phyloP scores from a whole-genome alignment of 2,329 filamentous ascomycete species.

The Hymenotorrendiella dingleyae region DNA sequence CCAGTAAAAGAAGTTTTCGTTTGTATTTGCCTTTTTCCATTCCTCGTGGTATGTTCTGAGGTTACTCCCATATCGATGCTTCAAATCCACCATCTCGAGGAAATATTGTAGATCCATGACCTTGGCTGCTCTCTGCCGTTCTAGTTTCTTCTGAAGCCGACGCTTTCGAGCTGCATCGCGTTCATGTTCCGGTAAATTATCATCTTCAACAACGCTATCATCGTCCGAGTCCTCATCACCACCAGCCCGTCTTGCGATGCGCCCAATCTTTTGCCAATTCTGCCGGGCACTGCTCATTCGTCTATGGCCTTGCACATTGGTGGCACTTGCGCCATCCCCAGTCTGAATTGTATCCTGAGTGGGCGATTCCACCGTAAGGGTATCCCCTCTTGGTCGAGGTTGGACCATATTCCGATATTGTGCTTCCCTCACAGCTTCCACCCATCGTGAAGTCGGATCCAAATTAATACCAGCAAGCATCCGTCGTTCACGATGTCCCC shows the following conservation, averaged over 20 bases:
- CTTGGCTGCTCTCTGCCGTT: conserved; percentile 61
- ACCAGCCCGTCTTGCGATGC: conserved; percentile 66
- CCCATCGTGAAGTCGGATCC: conserved; percentile 27
- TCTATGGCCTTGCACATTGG: conserved; percentile 1
- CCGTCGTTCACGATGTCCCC: conserved; percentile 68
- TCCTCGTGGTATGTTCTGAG: conserved; percentile 74
- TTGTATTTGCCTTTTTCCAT: conserved; percentile 72
- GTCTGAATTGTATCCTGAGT: conserved; percentile 7
- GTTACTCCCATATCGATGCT: conserved; percentile 84
- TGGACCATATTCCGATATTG: conserved; percentile 46
- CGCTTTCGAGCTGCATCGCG: conserved; percentile 34
- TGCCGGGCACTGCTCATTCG: conserved; percentile 42
- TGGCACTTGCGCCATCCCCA: conserved; percentile 4
- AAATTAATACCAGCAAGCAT: conserved; percentile 64
- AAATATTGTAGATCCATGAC: conserved; percentile 86
- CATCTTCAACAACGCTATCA: conserved; percentile 16
- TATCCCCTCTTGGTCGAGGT: conserved; percentile 32
- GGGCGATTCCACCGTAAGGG: no score
- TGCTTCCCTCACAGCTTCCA: conserved; percentile 48
- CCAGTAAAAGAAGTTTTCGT: conserved; percentile 94
- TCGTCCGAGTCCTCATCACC: conserved; percentile 49
- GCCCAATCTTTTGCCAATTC: conserved; percentile 71
- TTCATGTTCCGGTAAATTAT: conserved; percentile 31
- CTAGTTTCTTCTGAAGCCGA: conserved; percentile 45
- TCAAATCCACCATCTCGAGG: conserved; percentile 73